These are phyloP conservation scores for Omphalotus guepiniiformis DNA, from an alignment of 768 basidiomycete genomes.

Conservation along the genomic window DNA sequence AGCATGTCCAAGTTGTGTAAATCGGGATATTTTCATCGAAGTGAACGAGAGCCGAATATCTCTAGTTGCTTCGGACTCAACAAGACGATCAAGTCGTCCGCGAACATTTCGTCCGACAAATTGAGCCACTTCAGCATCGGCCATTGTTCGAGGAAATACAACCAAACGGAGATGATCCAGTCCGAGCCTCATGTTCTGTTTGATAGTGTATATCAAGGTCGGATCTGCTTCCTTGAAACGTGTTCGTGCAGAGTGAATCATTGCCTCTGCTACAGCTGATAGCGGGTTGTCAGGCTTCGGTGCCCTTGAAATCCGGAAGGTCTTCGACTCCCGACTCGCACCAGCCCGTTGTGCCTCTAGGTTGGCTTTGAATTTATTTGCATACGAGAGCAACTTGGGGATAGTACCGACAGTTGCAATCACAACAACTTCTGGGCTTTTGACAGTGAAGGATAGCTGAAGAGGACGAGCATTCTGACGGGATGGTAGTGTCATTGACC, in stretches of 20 bases:
- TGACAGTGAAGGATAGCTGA: constrained; percentile 70
- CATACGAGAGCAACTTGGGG: constrained; percentile 71
- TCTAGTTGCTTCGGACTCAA: constrained; percentile 47
- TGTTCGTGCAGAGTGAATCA: constrained; percentile 69
- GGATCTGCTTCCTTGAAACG: constrained; percentile 67
- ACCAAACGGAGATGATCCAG: constrained; percentile 62
- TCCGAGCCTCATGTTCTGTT: constrained; percentile 70
- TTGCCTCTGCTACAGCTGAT: constrained; percentile 82
- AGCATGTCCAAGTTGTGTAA: constrained; percentile 56
- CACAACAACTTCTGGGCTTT: constrained; percentile 62
- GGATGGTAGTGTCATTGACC: constrained; percentile 50
- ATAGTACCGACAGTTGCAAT: constrained; percentile 72
- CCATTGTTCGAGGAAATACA: constrained; percentile 77
- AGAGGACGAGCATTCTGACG: constrained; percentile 47
- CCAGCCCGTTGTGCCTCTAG: constrained; percentile 70
- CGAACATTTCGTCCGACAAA: constrained; percentile 64
- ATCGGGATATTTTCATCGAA: constrained; percentile 72
- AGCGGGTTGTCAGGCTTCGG: constrained; percentile 78
- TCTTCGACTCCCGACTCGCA: constrained; percentile 73
- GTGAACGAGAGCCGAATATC: constrained; percentile 71
- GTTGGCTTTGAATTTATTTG: constrained; percentile 69
- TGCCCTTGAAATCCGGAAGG: constrained; percentile 67
- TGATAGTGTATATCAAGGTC: constrained; percentile 55
- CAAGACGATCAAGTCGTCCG: constrained; percentile 65
- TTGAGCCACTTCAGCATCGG: constrained; percentile 72